These are phyloP conservation scores for Monosporascus sp. DNA, from an alignment of 2,329 filamentous ascomycete species.

Conservation along the genomic window DNA sequence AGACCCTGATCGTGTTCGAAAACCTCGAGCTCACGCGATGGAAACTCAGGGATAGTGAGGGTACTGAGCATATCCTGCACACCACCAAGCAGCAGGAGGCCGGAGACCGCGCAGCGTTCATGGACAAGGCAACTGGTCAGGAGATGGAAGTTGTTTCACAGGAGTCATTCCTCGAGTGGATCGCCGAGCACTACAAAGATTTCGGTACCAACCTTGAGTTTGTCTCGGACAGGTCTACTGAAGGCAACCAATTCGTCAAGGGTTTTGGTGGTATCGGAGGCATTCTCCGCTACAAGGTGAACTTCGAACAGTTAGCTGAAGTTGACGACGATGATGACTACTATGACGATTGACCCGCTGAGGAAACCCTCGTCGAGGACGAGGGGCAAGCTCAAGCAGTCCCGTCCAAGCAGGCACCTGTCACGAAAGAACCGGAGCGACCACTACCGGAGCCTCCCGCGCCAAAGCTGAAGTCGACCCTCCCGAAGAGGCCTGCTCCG, in stretches of 20 bases:
- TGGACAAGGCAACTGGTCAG: constrained; percentile 91
- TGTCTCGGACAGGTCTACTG: constrained; percentile 92
- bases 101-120: constrained; percentile 72
- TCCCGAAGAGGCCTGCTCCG: constrained; percentile 24
- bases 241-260: constrained; percentile 99
- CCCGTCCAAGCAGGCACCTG: constrained; percentile 33
- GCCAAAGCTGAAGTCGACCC: constrained; percentile 23
- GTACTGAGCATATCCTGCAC: constrained; percentile 71
- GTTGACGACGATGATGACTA: constrained; percentile 89
- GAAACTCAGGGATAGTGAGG: constrained; percentile 75
- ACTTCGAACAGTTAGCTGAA: constrained; percentile 98
- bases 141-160: constrained; percentile 94
- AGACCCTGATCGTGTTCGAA: constrained; percentile 94
- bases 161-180: constrained; percentile 97
- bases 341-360: constrained; percentile 59
- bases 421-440: constrained; percentile 32
- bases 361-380: constrained; percentile 72
- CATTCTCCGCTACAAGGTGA: constrained; percentile 98
- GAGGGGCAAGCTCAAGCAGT: constrained; percentile 74
- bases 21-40: constrained; percentile 93
- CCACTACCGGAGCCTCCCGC: constrained; percentile 38
- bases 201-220: constrained; percentile 96
- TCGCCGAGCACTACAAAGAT: constrained; percentile 96
- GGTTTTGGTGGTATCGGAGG: constrained; percentile 98
- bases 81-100: constrained; percentile 82